These are phyloP conservation scores for Penicillium steckii DNA, from an alignment of 495 filamentous ascomycete species.

Conservation along the genomic window DNA sequence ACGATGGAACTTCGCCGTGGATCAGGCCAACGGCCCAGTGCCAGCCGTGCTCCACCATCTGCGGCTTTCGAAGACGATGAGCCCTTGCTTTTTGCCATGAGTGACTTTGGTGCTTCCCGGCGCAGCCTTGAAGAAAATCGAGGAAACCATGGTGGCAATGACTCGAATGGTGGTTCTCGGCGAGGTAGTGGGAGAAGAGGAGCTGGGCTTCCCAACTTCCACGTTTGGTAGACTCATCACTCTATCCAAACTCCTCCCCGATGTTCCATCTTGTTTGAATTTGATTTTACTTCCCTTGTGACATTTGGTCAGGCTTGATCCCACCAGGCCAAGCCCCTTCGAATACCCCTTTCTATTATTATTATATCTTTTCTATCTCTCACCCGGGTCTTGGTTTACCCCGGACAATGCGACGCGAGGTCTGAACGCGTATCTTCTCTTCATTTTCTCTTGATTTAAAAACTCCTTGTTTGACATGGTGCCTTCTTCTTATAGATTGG, in stretches of 20 bases:
- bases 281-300: background rate
- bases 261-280: background rate
- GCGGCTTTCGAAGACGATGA: conserved; percentile 64
- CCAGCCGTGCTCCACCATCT: conserved; percentile 33
- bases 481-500: conserved; percentile 25
- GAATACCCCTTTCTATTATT: background rate
- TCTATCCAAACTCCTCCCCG: background rate
- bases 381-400: background rate
- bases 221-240: conserved; percentile 27
- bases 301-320: background rate
- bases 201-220: conserved; percentile 32
- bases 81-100: conserved; percentile 84
- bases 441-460: conserved; percentile 12
- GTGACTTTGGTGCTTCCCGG: conserved; percentile 69
- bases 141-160: conserved; percentile 38
- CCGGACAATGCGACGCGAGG: background rate
- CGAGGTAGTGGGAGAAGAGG: conserved; percentile 42
- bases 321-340: background rate
- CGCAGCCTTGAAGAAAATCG: conserved; percentile 72
- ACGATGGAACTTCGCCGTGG: conserved; percentile 36
- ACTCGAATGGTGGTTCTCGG: conserved; percentile 34
- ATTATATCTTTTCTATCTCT: background rate
- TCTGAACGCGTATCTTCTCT: conserved; percentile 5
- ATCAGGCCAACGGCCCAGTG: conserved; percentile 33
- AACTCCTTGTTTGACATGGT: conserved; percentile 8